These are phyloP conservation scores for Leccinum variicolor DNA, from an alignment of 768 basidiomycete species.

Conservation along the genomic window DNA sequence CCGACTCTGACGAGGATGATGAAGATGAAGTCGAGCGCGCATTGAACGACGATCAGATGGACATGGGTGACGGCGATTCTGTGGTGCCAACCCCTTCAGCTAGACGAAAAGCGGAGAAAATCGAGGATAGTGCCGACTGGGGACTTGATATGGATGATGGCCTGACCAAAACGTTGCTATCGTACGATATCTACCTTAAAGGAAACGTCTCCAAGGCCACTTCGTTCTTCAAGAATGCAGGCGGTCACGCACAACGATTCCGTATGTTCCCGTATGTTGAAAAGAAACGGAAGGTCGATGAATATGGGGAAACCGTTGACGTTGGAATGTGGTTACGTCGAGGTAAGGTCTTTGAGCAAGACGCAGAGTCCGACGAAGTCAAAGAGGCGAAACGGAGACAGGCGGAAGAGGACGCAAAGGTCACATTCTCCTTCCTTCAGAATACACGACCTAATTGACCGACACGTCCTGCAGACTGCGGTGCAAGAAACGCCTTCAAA, in stretches of 20 bases:
- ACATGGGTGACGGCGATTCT: constrained; percentile 35
- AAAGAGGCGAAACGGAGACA: constrained; percentile 68
- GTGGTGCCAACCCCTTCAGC: constrained; percentile 20
- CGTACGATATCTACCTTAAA: constrained; percentile 96
- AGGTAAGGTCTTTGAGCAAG: constrained; percentile 87
- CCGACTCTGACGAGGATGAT: constrained; percentile 66
- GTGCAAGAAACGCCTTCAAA: constrained; percentile 89
- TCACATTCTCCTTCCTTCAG: not conserved
- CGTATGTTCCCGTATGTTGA: constrained; percentile 98
- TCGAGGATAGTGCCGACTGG: constrained; percentile 61
- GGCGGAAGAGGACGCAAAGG: constrained; percentile 79
- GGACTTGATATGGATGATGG: constrained; percentile 74
- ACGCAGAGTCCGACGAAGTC: constrained; percentile 77
- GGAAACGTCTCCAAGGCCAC: constrained; percentile 89
- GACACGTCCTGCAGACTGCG: constrained; percentile 49
- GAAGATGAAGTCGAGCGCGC: constrained; percentile 49
- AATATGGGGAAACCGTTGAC: constrained; percentile 93
- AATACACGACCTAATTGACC: not conserved
- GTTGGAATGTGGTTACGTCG: constrained; percentile 95
- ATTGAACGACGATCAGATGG: constrained; percentile 50
- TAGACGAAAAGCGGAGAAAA: constrained; percentile 46
- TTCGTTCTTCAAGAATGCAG: constrained; percentile 81
- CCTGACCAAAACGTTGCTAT: constrained; percentile 67
- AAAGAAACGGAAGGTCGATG: constrained; percentile 87
- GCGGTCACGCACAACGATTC: constrained; percentile 73